Base-by-base conservation (phyloP, 306 rosid species). In the Rosa rugosa region DNA sequence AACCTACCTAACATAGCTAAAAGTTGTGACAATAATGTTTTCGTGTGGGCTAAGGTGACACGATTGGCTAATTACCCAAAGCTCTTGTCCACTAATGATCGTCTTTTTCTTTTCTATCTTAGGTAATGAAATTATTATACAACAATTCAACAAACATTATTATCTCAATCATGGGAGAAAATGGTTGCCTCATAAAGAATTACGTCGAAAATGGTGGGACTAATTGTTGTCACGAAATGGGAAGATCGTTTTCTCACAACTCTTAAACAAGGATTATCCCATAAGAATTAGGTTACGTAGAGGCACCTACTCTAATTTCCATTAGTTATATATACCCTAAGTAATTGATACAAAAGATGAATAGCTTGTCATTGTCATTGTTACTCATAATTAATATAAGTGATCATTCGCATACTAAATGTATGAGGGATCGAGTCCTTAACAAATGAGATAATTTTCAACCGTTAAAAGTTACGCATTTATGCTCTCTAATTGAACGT, bases 201-300 rank as follows among this genome's bases (percentile, higher is more conserved):
- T 51, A 11, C 49, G 63, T 72, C 20, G 34, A 18, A 20, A 53
- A 11, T 38, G 51, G 42, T 27, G 17, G 10, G 6, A 72, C 64
- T 31, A 51, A 34, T 18, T 73, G 36, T 73, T 34, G 49, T 72
- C 64, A 72, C 18, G 64, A 51, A 72, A 72, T 51, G 66, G 57
- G 34, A 51, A 34, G 64, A 36, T 38, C 47, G 57, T 53, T 47
- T 53, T 73, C 46, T 20, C 5, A 53, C 47, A 72, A 72, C 65
- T 36, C 65, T n/a, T 40, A 5, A 51, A 53, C 63, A 72, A 72
- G 10, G 46, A 50, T 56, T 49, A 27, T 72, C 46, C 8, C 22
- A 11, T 72, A 1, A 56, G 31, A 17, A 31, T 14, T 72, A 14
- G 25, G 17, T 45, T 71, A 47, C 60, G 18, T 46, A 4, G 45